Conservation (phyloP, 148 eudicot species). For the Simmondsia chinensis region DNA sequence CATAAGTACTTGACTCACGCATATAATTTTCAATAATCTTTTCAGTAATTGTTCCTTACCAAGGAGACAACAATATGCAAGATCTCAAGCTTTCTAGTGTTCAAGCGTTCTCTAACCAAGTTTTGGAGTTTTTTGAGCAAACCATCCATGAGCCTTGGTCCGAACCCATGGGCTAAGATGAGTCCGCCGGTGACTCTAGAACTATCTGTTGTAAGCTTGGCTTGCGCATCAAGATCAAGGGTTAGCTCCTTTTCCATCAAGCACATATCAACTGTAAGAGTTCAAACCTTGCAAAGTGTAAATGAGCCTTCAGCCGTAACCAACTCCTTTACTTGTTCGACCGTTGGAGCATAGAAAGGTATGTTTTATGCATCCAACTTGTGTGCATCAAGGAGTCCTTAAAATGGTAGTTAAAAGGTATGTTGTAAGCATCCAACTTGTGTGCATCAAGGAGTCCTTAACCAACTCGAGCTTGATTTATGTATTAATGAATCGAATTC, state of each 20-base stretch:
- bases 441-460: too few species aligned
- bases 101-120: not conserved
- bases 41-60: not conserved
- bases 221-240: not conserved
- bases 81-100: not conserved
- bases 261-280: not conserved
- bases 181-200: not conserved
- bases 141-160: not conserved
- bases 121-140: not conserved
- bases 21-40: too few species aligned
- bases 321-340: not conserved
- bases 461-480: too few species aligned
- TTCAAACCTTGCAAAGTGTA: not conserved
- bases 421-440: too few species aligned
- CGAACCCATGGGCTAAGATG: not conserved
- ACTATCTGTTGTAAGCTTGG: not conserved
- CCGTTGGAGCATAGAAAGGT: not conserved
- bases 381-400: not conserved
- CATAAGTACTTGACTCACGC: too few species aligned
- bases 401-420: too few species aligned
- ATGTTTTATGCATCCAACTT: not conserved
- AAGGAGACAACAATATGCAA: not conserved
- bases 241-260: not conserved
- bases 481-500: too few species aligned
- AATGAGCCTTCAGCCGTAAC: not conserved